phyloP scores from a whole-genome alignment of 257 asterid species.

The Phtheirospermum japonicum region DNA sequence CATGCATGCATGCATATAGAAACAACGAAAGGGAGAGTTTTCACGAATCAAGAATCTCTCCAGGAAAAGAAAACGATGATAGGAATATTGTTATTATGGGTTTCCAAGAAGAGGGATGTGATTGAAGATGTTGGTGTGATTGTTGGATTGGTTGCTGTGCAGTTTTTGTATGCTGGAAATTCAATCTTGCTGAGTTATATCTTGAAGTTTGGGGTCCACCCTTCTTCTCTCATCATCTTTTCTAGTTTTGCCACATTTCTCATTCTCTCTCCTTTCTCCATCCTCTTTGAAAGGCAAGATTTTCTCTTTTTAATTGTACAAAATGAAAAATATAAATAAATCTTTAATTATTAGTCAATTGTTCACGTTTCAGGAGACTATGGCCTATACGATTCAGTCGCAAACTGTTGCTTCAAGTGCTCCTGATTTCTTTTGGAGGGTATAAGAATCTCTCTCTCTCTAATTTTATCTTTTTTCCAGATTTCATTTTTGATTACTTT shows the following conservation, averaged over 20 bases:
- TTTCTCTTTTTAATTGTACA: not conserved
- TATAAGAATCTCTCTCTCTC: conserved; percentile 20
- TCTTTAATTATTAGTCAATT: not conserved
- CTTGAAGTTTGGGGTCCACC: conserved; percentile 58
- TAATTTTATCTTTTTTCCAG: too few species aligned
- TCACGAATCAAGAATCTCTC: conserved; percentile 24
- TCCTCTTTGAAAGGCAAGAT: conserved; percentile 61
- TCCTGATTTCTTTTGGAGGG: conserved; percentile 89
- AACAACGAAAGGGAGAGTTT: conserved; percentile 11
- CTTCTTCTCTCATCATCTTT: conserved; percentile 67
- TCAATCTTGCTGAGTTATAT: conserved; percentile 64
- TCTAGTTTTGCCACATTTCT: conserved; percentile 69
- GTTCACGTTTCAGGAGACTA: conserved; percentile 47
- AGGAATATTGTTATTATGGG: conserved; percentile 2
- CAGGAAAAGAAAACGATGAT: conserved; percentile 20
- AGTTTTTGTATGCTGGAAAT: conserved; percentile 73
- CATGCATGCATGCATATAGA: conserved; percentile 7
- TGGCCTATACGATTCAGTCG: conserved; percentile 64
- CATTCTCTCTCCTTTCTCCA: conserved; percentile 59
- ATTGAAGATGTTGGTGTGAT: conserved; percentile 52
- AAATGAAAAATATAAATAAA: not conserved
- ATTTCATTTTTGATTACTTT: too few species aligned
- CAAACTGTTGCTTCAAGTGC: conserved; percentile 52
- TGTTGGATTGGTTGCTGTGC: conserved; percentile 62
- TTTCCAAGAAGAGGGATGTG: conserved; percentile 29